These are phyloP conservation scores for Pyrenophora tritici-repentis DNA, from an alignment of 2,329 filamentous ascomycete species.

Conservation along the genomic window DNA sequence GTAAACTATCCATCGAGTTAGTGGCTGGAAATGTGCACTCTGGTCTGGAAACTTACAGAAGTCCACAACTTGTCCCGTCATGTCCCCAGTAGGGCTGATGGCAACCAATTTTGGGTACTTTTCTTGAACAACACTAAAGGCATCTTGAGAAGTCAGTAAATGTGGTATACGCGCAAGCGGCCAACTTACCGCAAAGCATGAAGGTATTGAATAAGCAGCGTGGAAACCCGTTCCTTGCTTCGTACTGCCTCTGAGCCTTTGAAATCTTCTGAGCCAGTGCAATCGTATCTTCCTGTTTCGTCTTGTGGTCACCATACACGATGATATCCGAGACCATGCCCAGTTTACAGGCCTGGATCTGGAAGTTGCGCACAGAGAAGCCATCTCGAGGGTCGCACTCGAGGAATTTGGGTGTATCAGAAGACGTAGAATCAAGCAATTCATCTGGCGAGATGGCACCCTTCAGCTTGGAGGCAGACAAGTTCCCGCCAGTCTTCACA, in stretches of 20 bases:
- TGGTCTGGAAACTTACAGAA: conserved; percentile 62
- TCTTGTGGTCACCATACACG: conserved; percentile 79
- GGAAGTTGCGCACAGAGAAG: conserved; percentile 95
- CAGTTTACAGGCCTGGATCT: conserved; percentile 89
- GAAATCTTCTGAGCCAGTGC: conserved; percentile 69
- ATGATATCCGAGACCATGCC: conserved; percentile 90
- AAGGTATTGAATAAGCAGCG: conserved; percentile 81
- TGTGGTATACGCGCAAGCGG: background rate
- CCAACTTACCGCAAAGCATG: conserved; percentile 62
- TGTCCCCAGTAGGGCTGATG: conserved; percentile 70
- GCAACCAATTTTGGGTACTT: conserved; percentile 73
- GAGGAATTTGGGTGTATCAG: conserved; percentile 67
- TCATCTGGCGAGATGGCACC: conserved; percentile 85
- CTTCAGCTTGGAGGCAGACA: conserved; percentile 76
- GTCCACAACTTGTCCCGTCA: conserved; percentile 80
- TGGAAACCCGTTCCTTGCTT: conserved; percentile 65
- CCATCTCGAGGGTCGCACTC: conserved; percentile 86
- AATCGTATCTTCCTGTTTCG: conserved; percentile 66
- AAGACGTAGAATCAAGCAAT: conserved; percentile 62
- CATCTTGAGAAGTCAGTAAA: conserved; percentile 29
- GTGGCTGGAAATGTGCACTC: background rate
- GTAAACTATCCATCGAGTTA: conserved; percentile 56
- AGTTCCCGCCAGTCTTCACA: conserved; percentile 85
- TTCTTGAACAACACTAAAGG: conserved; percentile 64
- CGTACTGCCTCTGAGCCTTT: conserved; percentile 73